These are phyloP conservation scores for Populus hybrid DNA, from an alignment of 441 rosid genomes.

Conservation along the genomic window DNA sequence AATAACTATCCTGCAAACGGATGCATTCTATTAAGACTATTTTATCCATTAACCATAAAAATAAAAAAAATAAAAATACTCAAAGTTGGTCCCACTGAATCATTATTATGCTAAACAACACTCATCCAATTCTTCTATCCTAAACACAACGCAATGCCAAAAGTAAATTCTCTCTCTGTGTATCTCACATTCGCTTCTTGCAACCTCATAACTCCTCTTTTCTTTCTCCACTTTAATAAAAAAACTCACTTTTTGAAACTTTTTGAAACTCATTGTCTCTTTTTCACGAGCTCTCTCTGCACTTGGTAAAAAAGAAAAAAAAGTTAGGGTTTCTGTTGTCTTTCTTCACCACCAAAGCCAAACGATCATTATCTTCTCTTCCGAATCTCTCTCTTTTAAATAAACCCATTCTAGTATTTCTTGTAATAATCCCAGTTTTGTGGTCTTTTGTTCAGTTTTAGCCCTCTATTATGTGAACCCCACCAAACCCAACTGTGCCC, in stretches of 20 bases:
- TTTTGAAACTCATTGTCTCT: background rate
- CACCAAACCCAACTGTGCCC: background rate
- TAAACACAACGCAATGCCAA: background rate
- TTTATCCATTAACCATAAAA: too few species aligned
- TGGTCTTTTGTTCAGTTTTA: background rate
- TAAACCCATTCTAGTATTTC: background rate
- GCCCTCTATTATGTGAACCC: background rate
- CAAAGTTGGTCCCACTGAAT: background rate
- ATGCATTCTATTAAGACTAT: background rate
- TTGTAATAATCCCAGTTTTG: background rate
- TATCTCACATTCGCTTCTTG: background rate
- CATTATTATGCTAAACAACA: background rate
- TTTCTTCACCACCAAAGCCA: background rate
- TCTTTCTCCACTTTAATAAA: background rate
- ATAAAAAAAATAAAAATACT: too few species aligned
- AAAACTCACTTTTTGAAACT: background rate
- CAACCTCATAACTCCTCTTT: background rate
- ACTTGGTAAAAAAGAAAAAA: background rate
- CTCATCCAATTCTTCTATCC: background rate
- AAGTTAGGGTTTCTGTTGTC: slow-evolving; percentile 10
- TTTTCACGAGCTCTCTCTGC: slow-evolving; percentile 8
- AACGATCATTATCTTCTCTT: background rate
- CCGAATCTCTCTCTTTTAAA: background rate
- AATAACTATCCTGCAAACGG: background rate
- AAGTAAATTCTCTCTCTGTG: background rate